Base-by-base conservation (phyloP, 2,329 filamentous ascomycete species). In the Aureobasidium sp. region DNA sequence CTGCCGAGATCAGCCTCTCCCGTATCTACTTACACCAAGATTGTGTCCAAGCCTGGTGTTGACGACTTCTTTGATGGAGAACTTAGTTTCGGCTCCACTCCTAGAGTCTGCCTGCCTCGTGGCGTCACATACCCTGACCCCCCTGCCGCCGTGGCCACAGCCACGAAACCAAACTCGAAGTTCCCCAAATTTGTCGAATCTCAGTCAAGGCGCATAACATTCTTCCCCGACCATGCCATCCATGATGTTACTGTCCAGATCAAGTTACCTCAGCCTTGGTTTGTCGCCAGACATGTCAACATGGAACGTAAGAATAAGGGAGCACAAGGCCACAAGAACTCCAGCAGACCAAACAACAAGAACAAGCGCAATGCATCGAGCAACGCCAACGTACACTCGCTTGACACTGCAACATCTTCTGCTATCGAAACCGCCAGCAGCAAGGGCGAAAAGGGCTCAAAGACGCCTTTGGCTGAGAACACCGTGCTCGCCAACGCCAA, bases 1-100 rank as follows among this genome's bases (percentile, higher is more conserved):
- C 77, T 93, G 8, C 89, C 87, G 64, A 67, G 63, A 61, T 65
- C 61, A 12, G 64, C 66, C 52, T 67, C 66, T 20, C 36, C 55
- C 6, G 58, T 57, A 22, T 45, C 34, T n/a, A 49, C 42, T 8
- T 44, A 31, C 20, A 27, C 36, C n/a, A 74, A 75, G n/a, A 66
- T 71, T 5, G 67, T 68, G 14, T 75, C 76, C 20, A 78, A 77
- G 66, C 72, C 72, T 22, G 72, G 70, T 25, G 73, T 76, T 31
- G 77, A 78, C 44, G 63, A 70, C 12, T 71, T 79, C 25, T 77
- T 79, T 52, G 74, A 76, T 47, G 71, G 73, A 62, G 77, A 79
- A 63, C 71, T 76, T 36, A 77, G 78, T 65, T 79, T 79, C 59
- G 78, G 78, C 37, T 80, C 78, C 6, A 68, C 75, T 61, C 78